Base-by-base conservation (phyloP, 225 moss, liverwort and hornwort genomes). In the Thuidium tamariscinum region DNA sequence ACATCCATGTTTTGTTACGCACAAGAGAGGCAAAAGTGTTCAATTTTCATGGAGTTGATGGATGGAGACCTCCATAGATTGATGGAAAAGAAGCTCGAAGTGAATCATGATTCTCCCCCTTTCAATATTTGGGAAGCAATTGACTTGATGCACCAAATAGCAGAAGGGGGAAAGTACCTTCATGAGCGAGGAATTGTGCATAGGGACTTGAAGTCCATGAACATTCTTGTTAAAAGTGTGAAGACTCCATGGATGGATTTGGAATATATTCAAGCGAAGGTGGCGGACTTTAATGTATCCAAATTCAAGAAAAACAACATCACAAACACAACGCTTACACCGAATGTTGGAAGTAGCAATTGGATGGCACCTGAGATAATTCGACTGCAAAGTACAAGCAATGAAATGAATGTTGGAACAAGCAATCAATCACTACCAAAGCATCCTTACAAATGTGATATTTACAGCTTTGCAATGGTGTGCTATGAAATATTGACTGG, bases 381-480 rank as follows among this genome's bases (percentile, higher is more conserved):
- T 5, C 26, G 2, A 26, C 26, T 26, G 4, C 26, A 42, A 5
- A 70, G 5, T 0, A 1, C 0, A 4, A 2, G 0, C 14, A 25
- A 41, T 15, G 1, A 69, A 2, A 8, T 5, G 5, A 69, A 5
- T 26, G 15, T 15, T 69, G 69, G 15, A 26, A 41, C 3, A 0
- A 41, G 9, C 9, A 16, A 70, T 3, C 42, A 42, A 9, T 15
- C 2, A 26, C 0, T 9, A 42, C 26, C 69, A 42, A 42, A 42
- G 15, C 26, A 42, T 26, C 69, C 26, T 26, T 3, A 1, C 16
- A 70, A 70, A 42, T 69, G 69, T 69, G 41, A 42, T 41, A 41
- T 70, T 0, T 0, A 70, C 0, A 70, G 26, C 14, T 70, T 70
- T 42, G 26, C 42, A 16, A 70, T 70, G 69, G 26, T 70, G 9